These are phyloP conservation scores for Hyphopichia fennica DNA, from an alignment of 1,139 yeast species.

Conservation along the genomic window DNA sequence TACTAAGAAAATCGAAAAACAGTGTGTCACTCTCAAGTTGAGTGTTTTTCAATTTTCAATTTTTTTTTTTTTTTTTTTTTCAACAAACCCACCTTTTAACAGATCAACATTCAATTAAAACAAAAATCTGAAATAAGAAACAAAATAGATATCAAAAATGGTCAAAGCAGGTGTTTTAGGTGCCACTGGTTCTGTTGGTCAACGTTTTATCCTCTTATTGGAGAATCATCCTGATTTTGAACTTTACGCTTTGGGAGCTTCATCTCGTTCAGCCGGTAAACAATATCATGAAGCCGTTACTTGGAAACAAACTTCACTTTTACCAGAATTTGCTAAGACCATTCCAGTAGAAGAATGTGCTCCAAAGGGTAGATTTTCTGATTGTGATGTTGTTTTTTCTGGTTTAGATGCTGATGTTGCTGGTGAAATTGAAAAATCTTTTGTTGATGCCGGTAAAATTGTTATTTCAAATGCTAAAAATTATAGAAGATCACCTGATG, in stretches of 20 bases:
- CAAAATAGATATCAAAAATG: constrained; percentile 10
- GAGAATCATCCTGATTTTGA: constrained; percentile 90
- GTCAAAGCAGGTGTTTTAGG: constrained; percentile 86
- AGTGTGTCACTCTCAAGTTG: background rate
- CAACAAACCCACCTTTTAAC: no score
- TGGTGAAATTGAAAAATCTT: constrained; percentile 85
- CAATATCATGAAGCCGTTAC: constrained; percentile 79
- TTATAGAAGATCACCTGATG: constrained; percentile 84
- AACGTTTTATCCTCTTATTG: constrained; percentile 83
- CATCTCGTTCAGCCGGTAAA: constrained; percentile 91
- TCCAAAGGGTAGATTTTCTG: constrained; percentile 67
- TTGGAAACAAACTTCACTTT: constrained; percentile 89
- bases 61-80: constrained; percentile 1
- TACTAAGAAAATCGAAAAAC: no score
- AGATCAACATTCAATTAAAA: no score
- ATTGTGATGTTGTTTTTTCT: constrained; percentile 92
- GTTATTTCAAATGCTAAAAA: constrained; percentile 95
- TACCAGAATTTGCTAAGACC: constrained; percentile 67
- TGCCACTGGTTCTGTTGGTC: constrained; percentile 98
- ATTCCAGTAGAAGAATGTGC: constrained; percentile 77
- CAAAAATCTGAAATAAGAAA: no score
- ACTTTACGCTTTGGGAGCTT: constrained; percentile 85
- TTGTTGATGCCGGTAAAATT: constrained; percentile 76
- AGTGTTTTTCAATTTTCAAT: no score
- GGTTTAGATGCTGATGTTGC: constrained; percentile 95